Conservation (phyloP, 1,284 basidiomycete species). For the Apiotrichum akiyoshidainum region DNA sequence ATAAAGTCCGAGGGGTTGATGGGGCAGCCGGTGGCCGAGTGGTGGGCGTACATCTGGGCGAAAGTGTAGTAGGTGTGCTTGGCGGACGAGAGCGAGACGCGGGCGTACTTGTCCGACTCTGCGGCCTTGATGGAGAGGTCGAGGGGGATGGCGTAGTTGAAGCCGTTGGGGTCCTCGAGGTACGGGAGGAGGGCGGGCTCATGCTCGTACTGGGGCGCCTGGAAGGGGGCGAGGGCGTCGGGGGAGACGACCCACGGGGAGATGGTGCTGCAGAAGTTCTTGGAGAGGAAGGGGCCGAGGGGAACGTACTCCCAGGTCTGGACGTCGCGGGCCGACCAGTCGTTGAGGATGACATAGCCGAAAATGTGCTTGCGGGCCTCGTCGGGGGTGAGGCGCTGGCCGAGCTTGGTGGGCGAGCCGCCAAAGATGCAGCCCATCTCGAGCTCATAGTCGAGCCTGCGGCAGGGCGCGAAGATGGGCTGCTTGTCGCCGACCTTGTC, state of each 20-base stretch:
- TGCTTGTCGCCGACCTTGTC: conserved; percentile 24
- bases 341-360: conserved; percentile 29
- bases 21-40: conserved; percentile 27
- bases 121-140: conserved; percentile 16
- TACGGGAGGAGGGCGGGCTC: conserved; percentile 22
- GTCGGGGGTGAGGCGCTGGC: conserved; percentile 19
- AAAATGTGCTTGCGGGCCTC: conserved; percentile 26
- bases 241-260: conserved; percentile 28
- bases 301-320: conserved; percentile 27
- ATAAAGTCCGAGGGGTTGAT: conserved; percentile 30
- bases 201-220: conserved; percentile 20
- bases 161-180: conserved; percentile 20
- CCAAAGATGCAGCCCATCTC: conserved; percentile 28
- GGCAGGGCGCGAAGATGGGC: conserved; percentile 21
- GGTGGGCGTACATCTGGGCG: conserved; percentile 33
- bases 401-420: conserved; percentile 21
- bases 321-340: conserved; percentile 32
- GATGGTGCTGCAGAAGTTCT: conserved; percentile 36
- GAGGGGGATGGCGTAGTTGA: conserved; percentile 17
- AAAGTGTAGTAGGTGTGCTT: conserved; percentile 23
- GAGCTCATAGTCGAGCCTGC: conserved; percentile 30
- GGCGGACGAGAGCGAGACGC: conserved; percentile 8
- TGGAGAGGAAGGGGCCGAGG: conserved; percentile 26
- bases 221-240: conserved; percentile 27
- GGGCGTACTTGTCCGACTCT: conserved; percentile 7